Evolutionary conservation across 371 early-diverging fungal species (phyloP).

Genomic region (Syncephalastrum monosporum): DNA sequence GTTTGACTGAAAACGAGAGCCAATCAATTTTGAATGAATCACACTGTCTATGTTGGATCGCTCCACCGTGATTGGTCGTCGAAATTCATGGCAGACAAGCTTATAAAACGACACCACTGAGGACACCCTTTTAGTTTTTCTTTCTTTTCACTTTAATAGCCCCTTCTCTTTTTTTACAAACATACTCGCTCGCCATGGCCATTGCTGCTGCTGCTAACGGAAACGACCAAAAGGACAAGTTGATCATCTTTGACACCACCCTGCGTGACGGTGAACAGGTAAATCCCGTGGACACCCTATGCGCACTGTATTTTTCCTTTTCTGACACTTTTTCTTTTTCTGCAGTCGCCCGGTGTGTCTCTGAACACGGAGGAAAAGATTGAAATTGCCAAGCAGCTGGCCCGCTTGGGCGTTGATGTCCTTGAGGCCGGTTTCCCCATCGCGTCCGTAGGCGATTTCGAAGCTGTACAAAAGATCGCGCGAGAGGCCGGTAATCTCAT

Average conservation of each 20-base stretch:
- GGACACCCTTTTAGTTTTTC: background rate
- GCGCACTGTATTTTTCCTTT: background rate
- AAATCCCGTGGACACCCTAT: constrained; percentile 11
- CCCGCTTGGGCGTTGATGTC: constrained; percentile 90
- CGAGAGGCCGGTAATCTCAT: constrained; percentile 85
- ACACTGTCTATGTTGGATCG: too few relatives aligned
- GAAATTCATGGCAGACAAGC: too few relatives aligned
- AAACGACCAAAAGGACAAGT: constrained; percentile 58
- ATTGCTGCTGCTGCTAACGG: constrained; percentile 13
- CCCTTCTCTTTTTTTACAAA: constrained; percentile 3
- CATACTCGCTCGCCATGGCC: constrained; percentile 7
- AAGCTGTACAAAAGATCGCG: constrained; percentile 92
- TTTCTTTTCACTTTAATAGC: background rate
- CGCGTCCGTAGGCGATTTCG: constrained; percentile 92
- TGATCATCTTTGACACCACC: constrained; percentile 92
- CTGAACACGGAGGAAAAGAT: constrained; percentile 90
- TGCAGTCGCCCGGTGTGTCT: constrained; percentile 93
- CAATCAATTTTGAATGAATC: too few relatives aligned
- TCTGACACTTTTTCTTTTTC: background rate
- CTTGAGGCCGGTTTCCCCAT: constrained; percentile 95
- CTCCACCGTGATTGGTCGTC: too few relatives aligned
- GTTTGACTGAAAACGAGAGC: too few relatives aligned
- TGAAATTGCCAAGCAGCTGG: constrained; percentile 89
- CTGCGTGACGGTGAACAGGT: constrained; percentile 96
- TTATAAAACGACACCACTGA: constrained; percentile 1